phyloP scores from a whole-genome alignment of 2,329 filamentous ascomycete species.

The Elsinoe batatas region DNA sequence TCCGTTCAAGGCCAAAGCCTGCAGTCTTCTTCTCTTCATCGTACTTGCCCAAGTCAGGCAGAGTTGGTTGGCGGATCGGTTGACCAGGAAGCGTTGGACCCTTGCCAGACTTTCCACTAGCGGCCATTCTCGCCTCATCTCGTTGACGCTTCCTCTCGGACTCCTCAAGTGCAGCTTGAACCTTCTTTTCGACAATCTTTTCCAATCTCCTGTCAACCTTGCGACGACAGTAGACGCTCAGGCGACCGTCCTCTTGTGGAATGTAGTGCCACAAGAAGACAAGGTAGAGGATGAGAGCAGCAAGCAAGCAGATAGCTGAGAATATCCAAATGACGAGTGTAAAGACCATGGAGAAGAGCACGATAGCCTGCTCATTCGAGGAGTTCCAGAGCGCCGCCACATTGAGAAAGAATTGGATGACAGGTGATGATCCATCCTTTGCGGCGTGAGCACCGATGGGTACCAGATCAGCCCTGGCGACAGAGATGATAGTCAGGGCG shows the following conservation, averaged over 20 bases:
- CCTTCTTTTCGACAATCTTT: constrained; percentile 74
- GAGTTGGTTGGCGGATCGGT: constrained; percentile 51
- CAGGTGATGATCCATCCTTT: constrained; percentile 49
- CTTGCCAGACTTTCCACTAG: constrained; percentile 43
- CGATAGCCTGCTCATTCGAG: constrained; percentile 68
- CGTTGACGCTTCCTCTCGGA: constrained; percentile 48
- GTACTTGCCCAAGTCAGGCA: constrained; percentile 49
- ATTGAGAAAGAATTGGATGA: constrained; percentile 75
- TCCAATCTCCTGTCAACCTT: constrained; percentile 83
- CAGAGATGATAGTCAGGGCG: constrained; percentile 74
- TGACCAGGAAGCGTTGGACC: constrained; percentile 19
- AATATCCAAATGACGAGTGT: constrained; percentile 85
- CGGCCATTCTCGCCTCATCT: constrained; percentile 47
- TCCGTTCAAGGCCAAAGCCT: constrained; percentile 26
- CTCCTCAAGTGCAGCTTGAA: constrained; percentile 78
- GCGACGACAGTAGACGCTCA: constrained; percentile 77
- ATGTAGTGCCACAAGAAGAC: constrained; percentile 92
- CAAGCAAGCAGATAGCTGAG: constrained; percentile 60
- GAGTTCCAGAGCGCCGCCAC: constrained; percentile 61
- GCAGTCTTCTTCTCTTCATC: constrained; percentile 36
- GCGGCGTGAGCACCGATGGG: constrained; percentile 45
- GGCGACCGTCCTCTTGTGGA: constrained; percentile 65
- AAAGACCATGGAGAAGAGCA: constrained; percentile 86
- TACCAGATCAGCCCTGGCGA: constrained; percentile 67
- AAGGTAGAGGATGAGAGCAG: constrained; percentile 69